phyloP scores from a whole-genome alignment of 2,329 filamentous ascomycete species.

The Botrytis paeoniae region DNA sequence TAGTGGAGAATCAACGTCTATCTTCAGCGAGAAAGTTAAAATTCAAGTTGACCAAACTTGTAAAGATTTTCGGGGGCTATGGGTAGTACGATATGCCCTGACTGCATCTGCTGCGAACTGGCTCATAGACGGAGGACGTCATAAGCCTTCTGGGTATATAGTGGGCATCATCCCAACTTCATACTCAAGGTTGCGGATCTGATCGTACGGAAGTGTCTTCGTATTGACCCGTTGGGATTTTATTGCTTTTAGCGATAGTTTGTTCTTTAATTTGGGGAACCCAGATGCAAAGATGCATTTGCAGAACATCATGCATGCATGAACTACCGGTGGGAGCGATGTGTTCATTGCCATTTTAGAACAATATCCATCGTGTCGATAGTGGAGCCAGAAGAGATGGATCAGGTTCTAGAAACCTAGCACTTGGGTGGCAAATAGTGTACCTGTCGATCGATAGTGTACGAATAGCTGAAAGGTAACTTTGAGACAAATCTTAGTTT shows the following conservation, averaged over 20 bases:
- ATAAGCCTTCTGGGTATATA: not conserved
- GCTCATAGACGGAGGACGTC: not conserved
- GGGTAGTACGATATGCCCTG: not conserved
- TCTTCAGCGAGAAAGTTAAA: not conserved
- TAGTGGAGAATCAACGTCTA: not conserved
- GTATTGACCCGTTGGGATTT: not conserved
- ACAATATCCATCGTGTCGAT: not conserved
- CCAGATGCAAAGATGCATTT: not conserved
- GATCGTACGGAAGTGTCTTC: not conserved
- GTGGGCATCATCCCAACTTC: not conserved
- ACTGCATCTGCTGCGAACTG: not conserved
- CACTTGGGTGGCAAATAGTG: not conserved
- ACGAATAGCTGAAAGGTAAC: not conserved
- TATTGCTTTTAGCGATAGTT: not conserved
- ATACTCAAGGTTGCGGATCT: not conserved
- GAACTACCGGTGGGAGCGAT: conserved; percentile 1
- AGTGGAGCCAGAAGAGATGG: not conserved
- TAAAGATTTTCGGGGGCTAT: not conserved
- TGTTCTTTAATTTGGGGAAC: not conserved
- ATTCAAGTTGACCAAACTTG: not conserved
- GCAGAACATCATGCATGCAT: conserved; percentile 9
- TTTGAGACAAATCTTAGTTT: not conserved
- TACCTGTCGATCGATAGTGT: not conserved
- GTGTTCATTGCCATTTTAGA: not conserved
- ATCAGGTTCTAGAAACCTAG: not conserved